Percentiles rank a stretch among this genome's conserved stretches.
Evolutionary conservation across 2,329 filamentous ascomycete genomes (phyloP).

Genomic region (Alternaria novae-zelandiae): DNA sequence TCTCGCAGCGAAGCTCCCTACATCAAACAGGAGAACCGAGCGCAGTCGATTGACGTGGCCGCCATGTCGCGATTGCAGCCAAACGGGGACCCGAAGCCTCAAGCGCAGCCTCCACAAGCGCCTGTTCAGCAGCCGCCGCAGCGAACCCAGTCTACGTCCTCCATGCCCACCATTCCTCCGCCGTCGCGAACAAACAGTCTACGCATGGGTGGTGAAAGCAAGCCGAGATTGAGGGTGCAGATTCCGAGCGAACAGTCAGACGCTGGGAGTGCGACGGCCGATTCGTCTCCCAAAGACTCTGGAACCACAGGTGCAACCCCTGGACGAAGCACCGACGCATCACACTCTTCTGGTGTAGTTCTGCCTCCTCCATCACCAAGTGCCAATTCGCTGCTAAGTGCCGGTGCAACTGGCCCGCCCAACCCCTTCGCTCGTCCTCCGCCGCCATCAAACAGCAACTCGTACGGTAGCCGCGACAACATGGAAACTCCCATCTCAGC

Average conservation of each 20-base stretch:
- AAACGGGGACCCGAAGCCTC: constrained; percentile 42
- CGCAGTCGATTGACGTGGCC: constrained; percentile 70
- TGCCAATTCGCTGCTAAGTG: constrained; percentile 82
- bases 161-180: constrained; percentile 72
- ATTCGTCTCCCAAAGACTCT: constrained; percentile 68
- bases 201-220: constrained; percentile 69
- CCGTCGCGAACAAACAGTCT: constrained; percentile 76
- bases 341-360: constrained; percentile 73
- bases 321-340: constrained; percentile 61
- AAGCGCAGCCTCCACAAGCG: constrained; percentile 49
- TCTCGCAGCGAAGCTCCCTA: constrained; percentile 52
- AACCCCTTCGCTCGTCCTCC: constrained; percentile 93
- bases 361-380: constrained; percentile 93
- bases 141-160: constrained; percentile 64
- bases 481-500: constrained; percentile 89
- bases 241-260: constrained; percentile 93
- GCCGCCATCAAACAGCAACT: constrained; percentile 67
- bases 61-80: constrained; percentile 54
- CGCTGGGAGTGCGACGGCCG: constrained; percentile 74
- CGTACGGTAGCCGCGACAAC: constrained; percentile 46
- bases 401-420: constrained; percentile 87
- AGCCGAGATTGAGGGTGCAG: constrained; percentile 88
- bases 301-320: constrained; percentile 65
- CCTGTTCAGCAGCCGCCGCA: constrained; percentile 49
- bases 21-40: constrained; percentile 58